These are phyloP conservation scores for Mesostigma viride DNA, from an alignment of 139 green algal species.

Conservation along the genomic window DNA sequence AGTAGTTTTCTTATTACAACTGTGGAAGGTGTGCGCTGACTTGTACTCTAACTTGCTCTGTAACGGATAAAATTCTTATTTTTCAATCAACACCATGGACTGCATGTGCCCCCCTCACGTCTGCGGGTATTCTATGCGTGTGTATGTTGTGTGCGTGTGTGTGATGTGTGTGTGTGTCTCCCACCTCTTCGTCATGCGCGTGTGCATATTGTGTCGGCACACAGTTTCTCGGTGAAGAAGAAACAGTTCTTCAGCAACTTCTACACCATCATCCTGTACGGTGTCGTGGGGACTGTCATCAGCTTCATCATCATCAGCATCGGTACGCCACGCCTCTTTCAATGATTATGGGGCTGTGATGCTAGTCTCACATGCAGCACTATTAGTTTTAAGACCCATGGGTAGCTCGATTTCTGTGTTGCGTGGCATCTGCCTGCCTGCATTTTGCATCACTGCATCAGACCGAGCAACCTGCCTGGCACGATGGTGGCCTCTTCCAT, in stretches of 20 bases:
- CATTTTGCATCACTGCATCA: background rate
- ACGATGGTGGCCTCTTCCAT: background rate
- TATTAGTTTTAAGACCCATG: no score
- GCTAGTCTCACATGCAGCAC: no score
- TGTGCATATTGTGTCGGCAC: background rate
- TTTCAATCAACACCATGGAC: no score
- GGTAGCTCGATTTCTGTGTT: no score
- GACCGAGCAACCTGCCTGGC: background rate
- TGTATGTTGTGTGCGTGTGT: background rate
- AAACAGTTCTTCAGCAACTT: conserved; percentile 75
- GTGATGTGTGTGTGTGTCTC: background rate
- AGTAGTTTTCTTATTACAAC: no score
- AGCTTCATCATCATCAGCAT: conserved; percentile 45
- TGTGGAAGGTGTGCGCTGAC: no score
- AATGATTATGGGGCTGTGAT: no score
- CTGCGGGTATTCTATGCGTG: no score
- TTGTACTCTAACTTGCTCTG: no score
- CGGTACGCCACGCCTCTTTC: conserved; percentile 8
- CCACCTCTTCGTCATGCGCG: background rate
- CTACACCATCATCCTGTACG: conserved; percentile 56
- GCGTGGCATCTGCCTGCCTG: background rate
- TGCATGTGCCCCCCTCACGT: no score
- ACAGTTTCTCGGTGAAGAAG: conserved; percentile 56
- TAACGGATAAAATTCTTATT: no score
- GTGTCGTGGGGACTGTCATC: conserved; percentile 58